These are phyloP conservation scores for Aeminium ludgeri DNA, from an alignment of 495 filamentous ascomycete genomes.

Conservation along the genomic window DNA sequence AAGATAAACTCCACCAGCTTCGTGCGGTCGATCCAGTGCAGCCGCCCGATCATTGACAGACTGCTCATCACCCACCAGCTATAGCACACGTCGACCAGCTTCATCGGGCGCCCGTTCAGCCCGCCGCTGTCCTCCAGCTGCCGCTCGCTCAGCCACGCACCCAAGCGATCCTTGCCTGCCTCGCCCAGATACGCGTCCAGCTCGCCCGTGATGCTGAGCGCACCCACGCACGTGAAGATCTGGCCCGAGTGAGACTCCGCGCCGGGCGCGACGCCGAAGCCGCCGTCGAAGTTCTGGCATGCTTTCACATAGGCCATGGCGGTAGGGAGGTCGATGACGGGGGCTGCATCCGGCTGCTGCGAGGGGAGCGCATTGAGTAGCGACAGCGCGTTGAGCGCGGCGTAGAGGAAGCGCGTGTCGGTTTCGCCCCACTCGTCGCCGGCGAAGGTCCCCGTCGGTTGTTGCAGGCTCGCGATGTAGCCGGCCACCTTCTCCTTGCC, in stretches of 20 bases:
- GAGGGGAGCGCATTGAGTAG: constrained; percentile 48
- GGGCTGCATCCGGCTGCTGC: constrained; percentile 4
- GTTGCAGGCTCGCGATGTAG: constrained; percentile 69
- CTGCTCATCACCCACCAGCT: constrained; percentile 95
- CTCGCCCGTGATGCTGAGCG: constrained; percentile 63
- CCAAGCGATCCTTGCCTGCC: constrained; percentile 66
- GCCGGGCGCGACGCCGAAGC: constrained; percentile 72
- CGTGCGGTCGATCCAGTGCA: constrained; percentile 78
- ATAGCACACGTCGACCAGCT: constrained; percentile 92
- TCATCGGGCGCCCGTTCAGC: constrained; percentile 87
- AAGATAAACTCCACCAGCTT: constrained; percentile 69
- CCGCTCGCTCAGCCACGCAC: constrained; percentile 80
- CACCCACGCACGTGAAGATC: constrained; percentile 86
- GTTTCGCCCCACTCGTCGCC: constrained; percentile 94
- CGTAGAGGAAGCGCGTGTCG: constrained; percentile 87
- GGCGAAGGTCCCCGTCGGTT: constrained; percentile 71
- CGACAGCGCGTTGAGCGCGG: constrained; percentile 71
- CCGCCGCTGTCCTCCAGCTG: constrained; percentile 67
- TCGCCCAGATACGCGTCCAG: constrained; percentile 41
- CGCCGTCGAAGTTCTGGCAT: constrained; percentile 86
- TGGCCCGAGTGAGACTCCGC: constrained; percentile 88
- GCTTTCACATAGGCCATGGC: constrained; percentile 60
- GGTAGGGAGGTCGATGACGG: constrained; percentile 54
- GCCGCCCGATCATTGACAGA: constrained; percentile 68
- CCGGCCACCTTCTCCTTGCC: constrained; percentile 55